Evolutionary conservation across 78 protist species (phyloP).

Genomic region (Monosiga brevicollis): DNA sequence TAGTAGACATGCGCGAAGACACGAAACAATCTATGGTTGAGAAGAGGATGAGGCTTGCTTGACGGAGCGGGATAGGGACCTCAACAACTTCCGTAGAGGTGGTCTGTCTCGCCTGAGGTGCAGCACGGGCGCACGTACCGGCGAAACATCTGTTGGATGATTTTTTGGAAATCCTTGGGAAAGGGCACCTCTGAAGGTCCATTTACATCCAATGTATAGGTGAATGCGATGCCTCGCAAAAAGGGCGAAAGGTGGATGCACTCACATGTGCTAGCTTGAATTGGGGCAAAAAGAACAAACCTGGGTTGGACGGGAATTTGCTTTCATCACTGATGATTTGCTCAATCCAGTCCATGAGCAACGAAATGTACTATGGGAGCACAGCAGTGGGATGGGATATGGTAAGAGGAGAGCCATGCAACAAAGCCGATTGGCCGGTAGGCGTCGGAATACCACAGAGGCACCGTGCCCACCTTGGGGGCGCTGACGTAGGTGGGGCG

Average conservation of each 20-base stretch:
- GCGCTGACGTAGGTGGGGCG: too few relatives aligned
- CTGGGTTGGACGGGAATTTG: slow-evolving; percentile 66
- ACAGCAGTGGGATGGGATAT: not conserved
- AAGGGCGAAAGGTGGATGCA: too few relatives aligned
- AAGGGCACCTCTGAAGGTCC: slow-evolving; percentile 66
- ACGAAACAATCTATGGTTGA: slow-evolving; percentile 72
- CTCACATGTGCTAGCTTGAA: too few relatives aligned
- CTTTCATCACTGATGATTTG: slow-evolving; percentile 69
- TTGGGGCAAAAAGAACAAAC: not conserved
- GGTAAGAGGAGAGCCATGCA: not conserved
- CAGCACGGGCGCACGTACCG: too few relatives aligned
- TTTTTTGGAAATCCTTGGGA: slow-evolving; percentile 75
- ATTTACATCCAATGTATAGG: too few relatives aligned
- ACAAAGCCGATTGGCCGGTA: slow-evolving; percentile 23
- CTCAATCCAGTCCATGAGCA: slow-evolving; percentile 89
- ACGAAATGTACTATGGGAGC: slow-evolving; percentile 60
- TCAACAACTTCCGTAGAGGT: too few relatives aligned
- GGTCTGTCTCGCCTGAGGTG: too few relatives aligned
- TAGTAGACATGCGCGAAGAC: slow-evolving; percentile 96
- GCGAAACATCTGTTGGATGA: slow-evolving; percentile 73
- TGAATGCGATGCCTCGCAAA: too few relatives aligned
- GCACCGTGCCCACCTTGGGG: too few relatives aligned
- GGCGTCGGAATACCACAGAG: too few relatives aligned
- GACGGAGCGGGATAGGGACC: too few relatives aligned
- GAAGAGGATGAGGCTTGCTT: too few relatives aligned